Base-by-base conservation (phyloP, 208 protist species). In the Leishmania gerbilli region DNA sequence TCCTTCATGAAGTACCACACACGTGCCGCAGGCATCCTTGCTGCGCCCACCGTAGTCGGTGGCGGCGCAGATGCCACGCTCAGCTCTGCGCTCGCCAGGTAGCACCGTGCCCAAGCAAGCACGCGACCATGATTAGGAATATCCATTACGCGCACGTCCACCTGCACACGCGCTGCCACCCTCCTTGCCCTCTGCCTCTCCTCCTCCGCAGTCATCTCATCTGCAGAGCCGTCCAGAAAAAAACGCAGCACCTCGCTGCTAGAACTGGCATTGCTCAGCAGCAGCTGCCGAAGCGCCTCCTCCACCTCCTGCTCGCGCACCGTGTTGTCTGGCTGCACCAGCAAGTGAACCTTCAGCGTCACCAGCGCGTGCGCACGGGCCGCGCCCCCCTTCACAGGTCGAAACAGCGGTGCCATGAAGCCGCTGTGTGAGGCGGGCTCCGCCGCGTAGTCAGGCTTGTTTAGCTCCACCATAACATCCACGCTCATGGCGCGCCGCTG, bases 1-100 rank as follows among this genome's bases (percentile, higher is more conserved):
- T 77, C 74, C 51, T 84, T 84, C 49, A 90, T 13, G 24, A 84
- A 85, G 79, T 90, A 90, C 84, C 87, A 90, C 17, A 90, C 84
- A 3, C 87, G 80, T 51, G 78, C 31, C 31, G 56, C 76, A n/a
- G 81, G 81, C 21, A 27, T 21, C 47, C 31, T 27, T 74, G 69
- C 11, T 7, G 45, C 47, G 15, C 27, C 47, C 13, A 27, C 69
- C 3, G 69, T 55, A 31, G 45, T 15, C 27, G 42, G 71, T 60
- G 76, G 76, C n/a, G 76, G 15, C 60, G 31, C 31, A 40, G 40
- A 40, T 51, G 34, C 55, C 56, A 45, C 9, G 69, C 45, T 55
- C 47, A 34, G 27, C 9, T n/a, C 69, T 47, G 47, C 42, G 27
- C 49, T 76, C 53, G 45, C 19, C 47, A 67, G 47, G 34, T 56